Evolutionary conservation across 2,329 filamentous ascomycete species (phyloP), one percentile per base, ranked within the genome.

Genomic region (Endocalyx cinctus): DNA sequence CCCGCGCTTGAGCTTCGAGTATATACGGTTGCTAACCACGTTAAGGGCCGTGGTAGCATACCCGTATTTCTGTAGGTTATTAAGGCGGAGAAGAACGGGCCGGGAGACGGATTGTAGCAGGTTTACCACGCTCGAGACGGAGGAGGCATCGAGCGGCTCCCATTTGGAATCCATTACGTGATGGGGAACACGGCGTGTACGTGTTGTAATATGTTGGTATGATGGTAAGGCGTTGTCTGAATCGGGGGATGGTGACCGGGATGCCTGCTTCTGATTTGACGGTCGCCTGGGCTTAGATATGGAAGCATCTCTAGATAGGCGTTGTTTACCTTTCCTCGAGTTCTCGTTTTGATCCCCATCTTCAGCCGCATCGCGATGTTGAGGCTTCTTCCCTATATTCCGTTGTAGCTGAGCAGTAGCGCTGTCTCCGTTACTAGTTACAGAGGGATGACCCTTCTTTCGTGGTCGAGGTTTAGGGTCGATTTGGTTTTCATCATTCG

Each of bases 161-260:
- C 82, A 87, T 52, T 82, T 85, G 26, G 79, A 62, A 26, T 83
- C 71, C 37, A 94, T 83, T 23, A 69, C 73, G 17, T 73, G 70
- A 40, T 71, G 74, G n/a, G 78, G 74, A 27, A 87, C 64, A 26
- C 64, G 65, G 22, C 67, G 70, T 10, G 64, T 70, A 18, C 64
- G 64, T 11, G 73, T 57, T 6, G 66, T 62, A 30, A 82, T 58
- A 45, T 75, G 70, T 27, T 67, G 66, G 52, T 72, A 77, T 41
- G 64, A 46, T 6, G 47, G 36, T 3, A 47, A 43, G 17, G 50
- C 42, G 16, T 45, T 37, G 16, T 29, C 46, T 2, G 53, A 50
- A 14, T 52, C 50, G 2, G 52, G 38, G 5, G 52, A 54, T 15
- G 44, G 43, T 12, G 52, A 48, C 25, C 43, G 45, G 19, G 35